phyloP scores from a whole-genome alignment of 768 basidiomycete genomes.

The Pleurotus platypus region DNA sequence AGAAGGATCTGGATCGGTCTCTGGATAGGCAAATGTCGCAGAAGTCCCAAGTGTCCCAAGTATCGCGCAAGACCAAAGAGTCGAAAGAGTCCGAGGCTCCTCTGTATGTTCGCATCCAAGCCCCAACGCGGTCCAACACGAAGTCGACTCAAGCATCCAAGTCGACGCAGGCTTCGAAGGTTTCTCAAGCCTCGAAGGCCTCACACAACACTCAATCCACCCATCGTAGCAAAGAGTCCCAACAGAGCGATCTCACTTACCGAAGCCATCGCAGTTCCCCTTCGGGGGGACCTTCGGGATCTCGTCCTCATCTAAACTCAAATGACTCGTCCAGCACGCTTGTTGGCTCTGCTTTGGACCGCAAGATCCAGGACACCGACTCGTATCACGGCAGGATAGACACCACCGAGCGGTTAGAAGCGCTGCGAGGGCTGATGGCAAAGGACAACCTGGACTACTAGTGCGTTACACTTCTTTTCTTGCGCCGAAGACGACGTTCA shows the following conservation, averaged over 20 bases:
- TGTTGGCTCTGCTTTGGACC: constrained; percentile 68
- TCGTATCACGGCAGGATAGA: constrained; percentile 50
- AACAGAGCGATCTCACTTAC: constrained; percentile 13
- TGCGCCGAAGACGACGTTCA: not conserved
- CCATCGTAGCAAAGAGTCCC: constrained; percentile 11
- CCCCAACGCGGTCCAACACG: constrained; percentile 33
- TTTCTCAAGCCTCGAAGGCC: constrained; percentile 8
- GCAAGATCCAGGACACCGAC: constrained; percentile 65
- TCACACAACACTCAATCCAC: constrained; percentile 10
- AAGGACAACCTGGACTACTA: constrained; percentile 74
- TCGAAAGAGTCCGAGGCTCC: constrained; percentile 19
- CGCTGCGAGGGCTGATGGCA: constrained; percentile 61
- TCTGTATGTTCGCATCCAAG: constrained; percentile 12
- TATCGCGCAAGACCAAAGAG: constrained; percentile 23
- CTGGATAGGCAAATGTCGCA: constrained; percentile 25
- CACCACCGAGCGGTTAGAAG: constrained; percentile 56
- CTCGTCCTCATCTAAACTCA: constrained; percentile 40
- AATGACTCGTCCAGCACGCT: constrained; percentile 70
- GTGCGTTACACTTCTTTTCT: constrained; percentile 37
- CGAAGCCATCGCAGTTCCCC: constrained; percentile 10
- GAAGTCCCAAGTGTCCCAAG: constrained; percentile 21
- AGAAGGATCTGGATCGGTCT: constrained; percentile 10
- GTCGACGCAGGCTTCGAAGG: constrained; percentile 23
- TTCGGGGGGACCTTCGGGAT: constrained; percentile 22
- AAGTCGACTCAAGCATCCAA: constrained; percentile 35